These are phyloP conservation scores for Solanum verrucosum DNA, from an alignment of 257 asterid species.

Conservation along the genomic window DNA sequence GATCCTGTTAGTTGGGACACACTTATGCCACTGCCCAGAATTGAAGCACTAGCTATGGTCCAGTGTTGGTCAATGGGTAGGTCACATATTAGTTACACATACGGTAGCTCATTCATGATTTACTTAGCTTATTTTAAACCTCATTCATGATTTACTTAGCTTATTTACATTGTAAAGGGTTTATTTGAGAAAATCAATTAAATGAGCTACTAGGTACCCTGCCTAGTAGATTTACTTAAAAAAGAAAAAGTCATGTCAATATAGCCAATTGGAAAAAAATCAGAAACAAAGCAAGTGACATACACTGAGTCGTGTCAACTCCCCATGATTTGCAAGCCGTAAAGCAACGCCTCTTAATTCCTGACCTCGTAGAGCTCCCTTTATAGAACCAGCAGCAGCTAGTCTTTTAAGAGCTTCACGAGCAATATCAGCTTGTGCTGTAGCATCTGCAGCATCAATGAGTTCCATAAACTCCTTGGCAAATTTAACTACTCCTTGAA, in stretches of 20 bases:
- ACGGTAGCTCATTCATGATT: neutral
- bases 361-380: constrained; percentile 89
- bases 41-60: neutral
- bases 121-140: neutral
- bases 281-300: constrained; percentile 13
- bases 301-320: constrained; percentile 90
- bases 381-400: constrained; percentile 98
- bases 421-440: constrained; percentile 93
- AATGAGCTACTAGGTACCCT: neutral
- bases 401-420: constrained; percentile 96
- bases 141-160: too few species aligned
- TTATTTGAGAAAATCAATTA: neutral
- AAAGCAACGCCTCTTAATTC: constrained; percentile 92
- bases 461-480: constrained; percentile 90
- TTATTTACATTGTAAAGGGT: neutral
- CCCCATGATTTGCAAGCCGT: constrained; percentile 96
- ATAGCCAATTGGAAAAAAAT: neutral
- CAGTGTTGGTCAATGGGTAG: neutral
- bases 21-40: neutral
- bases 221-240: neutral
- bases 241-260: neutral
- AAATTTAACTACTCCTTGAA: constrained; percentile 90
- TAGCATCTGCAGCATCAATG: constrained; percentile 99
- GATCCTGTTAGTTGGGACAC: neutral
- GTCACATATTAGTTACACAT: neutral